phyloP scores from a whole-genome alignment of 345 rosid genomes.

The Turritis glabra region DNA sequence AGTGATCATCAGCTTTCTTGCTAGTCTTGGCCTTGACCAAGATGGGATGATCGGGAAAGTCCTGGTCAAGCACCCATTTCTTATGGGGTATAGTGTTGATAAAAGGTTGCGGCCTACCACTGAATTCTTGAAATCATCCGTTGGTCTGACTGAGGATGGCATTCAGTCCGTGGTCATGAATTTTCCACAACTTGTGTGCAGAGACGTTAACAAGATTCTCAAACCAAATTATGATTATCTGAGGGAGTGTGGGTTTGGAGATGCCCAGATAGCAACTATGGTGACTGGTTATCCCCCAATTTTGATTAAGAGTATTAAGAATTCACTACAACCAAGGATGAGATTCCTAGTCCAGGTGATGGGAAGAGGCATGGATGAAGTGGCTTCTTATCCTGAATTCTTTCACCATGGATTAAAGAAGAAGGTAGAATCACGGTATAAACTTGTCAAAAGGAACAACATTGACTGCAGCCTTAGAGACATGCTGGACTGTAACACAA shows the following conservation, averaged over 20 bases:
- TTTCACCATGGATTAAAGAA: conserved; percentile 76
- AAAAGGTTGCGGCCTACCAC: conserved; percentile 61
- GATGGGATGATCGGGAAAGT: conserved; percentile 70
- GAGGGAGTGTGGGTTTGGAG: conserved; percentile 54
- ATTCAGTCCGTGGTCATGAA: conserved; percentile 53
- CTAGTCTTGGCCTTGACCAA: conserved; percentile 55
- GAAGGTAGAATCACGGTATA: conserved; percentile 59
- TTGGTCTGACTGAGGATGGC: conserved; percentile 52
- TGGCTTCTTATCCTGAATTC: conserved; percentile 58
- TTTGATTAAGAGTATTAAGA: conserved; percentile 64
- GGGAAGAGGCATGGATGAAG: conserved; percentile 68
- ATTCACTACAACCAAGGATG: conserved; percentile 70
- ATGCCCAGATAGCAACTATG: conserved; percentile 54
- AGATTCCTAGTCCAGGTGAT: conserved; percentile 68
- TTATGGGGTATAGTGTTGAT: conserved; percentile 69
- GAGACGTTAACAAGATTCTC: conserved; percentile 63
- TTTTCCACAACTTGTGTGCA: conserved; percentile 69
- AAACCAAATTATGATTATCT: conserved; percentile 55
- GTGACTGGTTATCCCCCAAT: conserved; percentile 68
- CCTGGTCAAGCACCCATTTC: conserved; percentile 63
- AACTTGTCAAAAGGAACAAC: conserved; percentile 53
- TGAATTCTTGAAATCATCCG: conserved; percentile 55
- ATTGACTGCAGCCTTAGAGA: conserved; percentile 67
- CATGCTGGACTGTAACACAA: conserved; percentile 67
- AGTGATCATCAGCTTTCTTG: conserved; percentile 56